Base-by-base conservation (phyloP, 1,284 basidiomycete species). In the Sporisorium iseilematis-ciliati region DNA sequence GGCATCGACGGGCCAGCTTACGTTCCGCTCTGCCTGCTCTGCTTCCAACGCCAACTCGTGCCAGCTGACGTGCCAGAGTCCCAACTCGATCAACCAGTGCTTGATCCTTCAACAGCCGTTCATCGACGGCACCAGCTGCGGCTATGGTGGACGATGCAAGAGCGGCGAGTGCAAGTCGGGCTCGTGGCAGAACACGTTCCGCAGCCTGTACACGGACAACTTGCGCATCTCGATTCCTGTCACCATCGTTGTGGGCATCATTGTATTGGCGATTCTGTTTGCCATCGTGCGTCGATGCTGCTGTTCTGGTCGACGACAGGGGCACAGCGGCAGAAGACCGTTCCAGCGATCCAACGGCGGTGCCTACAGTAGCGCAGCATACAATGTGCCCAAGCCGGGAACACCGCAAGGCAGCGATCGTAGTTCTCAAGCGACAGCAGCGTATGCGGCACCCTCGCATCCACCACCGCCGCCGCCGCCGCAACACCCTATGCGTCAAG, bases 111-210 rank as follows among this genome's bases (percentile, higher is more conserved):
- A 92, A 68, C 90, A 92, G 2, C 86, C 89, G 41, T 90, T 95
- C 58, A 88, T 93, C 51, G 92, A 95, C 82, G 94, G 94, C 12
- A 94, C 93, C 23, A 90, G 92, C 12, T 96, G 94, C 84, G 93
- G 93, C 88, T 85, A 74, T 68, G 94, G 93, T 81, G 85, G 85
- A 20, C 58, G 65, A 8, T 86, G 85, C 69, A 79, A 87, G 45
- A 87, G 87, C 64, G 91, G 91, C 25, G 88, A 86, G 31, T 95
- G 93, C 84, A 86, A 91, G 77, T 75, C 89, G 18, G 92, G 91
- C 23, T 89, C 88, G 54, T 87, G 90, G 77, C 86, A 92, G 58
- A 89, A 89, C 57, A 91, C 89, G 0, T 90, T 89, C 58, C 90
- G 90, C 87, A 90, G 90, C 78, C 75, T 86, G 83, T 85, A 85